Conservation (phyloP, 352 stramenopile genomes). For the Phytopythium vexans region DNA sequence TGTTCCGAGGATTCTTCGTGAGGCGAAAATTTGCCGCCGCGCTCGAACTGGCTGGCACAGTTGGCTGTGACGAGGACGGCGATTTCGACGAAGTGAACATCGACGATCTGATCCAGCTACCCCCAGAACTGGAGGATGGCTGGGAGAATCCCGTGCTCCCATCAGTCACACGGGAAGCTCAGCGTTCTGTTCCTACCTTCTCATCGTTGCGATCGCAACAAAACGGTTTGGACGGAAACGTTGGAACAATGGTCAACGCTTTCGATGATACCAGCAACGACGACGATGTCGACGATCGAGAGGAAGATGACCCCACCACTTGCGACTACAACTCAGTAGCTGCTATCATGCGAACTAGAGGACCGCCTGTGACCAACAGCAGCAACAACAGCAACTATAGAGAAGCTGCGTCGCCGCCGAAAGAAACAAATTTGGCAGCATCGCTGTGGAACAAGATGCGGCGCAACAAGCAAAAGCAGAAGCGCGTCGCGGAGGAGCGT, state of each 20-base stretch:
- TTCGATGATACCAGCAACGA: background rate
- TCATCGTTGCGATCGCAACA: no score
- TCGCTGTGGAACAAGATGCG: conserved; percentile 71
- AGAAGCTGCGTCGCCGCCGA: conserved; percentile 1
- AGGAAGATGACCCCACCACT: background rate
- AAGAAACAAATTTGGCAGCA: conserved; percentile 32
- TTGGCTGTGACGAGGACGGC: conserved; percentile 18
- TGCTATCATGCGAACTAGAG: no score
- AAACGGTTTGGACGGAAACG: no score
- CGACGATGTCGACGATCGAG: conserved; percentile 7
- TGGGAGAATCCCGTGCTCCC: conserved; percentile 54
- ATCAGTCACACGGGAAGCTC: background rate
- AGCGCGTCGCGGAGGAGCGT: conserved; percentile 29
- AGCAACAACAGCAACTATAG: background rate
- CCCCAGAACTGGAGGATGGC: conserved; percentile 53
- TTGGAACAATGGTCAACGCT: no score
- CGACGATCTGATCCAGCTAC: conserved; percentile 49
- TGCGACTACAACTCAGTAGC: no score
- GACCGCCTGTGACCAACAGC: background rate
- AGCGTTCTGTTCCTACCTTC: no score
- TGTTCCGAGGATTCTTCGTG: conserved; percentile 66
- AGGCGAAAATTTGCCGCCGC: conserved; percentile 63
- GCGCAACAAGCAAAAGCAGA: conserved; percentile 41
- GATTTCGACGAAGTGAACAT: conserved; percentile 53
- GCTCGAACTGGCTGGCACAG: conserved; percentile 38